Conservation (phyloP, 1,139 yeast genomes). For the Pichia cactophila region DNA sequence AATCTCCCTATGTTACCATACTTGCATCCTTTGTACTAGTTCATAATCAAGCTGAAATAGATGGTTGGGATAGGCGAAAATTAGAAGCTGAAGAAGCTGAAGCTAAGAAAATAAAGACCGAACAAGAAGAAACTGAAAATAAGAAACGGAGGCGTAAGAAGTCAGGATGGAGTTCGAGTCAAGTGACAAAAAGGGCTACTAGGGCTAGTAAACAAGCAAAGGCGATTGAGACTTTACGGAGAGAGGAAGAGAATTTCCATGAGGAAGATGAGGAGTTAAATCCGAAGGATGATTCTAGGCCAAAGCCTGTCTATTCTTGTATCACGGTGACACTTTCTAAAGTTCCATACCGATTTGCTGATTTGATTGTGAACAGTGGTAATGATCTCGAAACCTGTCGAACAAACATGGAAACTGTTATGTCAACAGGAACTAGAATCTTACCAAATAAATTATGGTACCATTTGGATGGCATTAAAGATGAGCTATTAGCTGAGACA, state of each 20-base stretch:
- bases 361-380: slow-evolving; percentile 66
- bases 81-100: slow-evolving; percentile 18
- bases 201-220: slow-evolving; percentile 19
- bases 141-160: slow-evolving; percentile 22
- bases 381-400: slow-evolving; percentile 49
- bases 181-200: slow-evolving; percentile 20
- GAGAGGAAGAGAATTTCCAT: slow-evolving; percentile 18
- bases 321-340: slow-evolving; percentile 57
- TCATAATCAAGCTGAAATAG: slow-evolving; percentile 45
- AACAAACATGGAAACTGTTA: slow-evolving; percentile 51
- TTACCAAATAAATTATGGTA: slow-evolving; percentile 71
- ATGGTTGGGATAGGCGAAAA: slow-evolving; percentile 36
- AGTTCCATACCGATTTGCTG: slow-evolving; percentile 59
- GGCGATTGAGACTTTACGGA: slow-evolving; percentile 19
- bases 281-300: slow-evolving; percentile 23
- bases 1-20: slow-evolving; percentile 34
- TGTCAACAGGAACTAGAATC: slow-evolving; percentile 54
- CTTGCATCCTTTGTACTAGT: slow-evolving; percentile 60
- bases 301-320: slow-evolving; percentile 48
- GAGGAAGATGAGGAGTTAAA: slow-evolving; percentile 15
- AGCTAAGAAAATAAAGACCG: slow-evolving; percentile 9
- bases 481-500: slow-evolving; percentile 48
- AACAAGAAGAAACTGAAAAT: slow-evolving; percentile 14
- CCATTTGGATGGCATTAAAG: slow-evolving; percentile 73
- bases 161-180: slow-evolving; percentile 19